Evolutionary conservation across 108 stramenopile species (phyloP).

Genomic region (Thalassiosira profunda): DNA sequence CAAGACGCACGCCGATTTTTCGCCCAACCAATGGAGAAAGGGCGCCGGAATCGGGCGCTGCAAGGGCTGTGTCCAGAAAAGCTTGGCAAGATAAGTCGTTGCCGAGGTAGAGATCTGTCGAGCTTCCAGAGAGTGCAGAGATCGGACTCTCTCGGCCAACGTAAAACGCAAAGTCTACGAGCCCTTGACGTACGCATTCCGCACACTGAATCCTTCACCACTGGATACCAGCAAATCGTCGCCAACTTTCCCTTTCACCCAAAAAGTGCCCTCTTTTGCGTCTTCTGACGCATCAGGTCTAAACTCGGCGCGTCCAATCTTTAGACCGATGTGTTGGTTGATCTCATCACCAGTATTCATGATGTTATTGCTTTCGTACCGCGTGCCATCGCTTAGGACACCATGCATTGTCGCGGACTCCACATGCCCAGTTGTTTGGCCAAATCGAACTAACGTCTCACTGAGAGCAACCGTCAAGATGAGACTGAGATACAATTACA

Average conservation of each 20-base stretch:
- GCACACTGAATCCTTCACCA: slow-evolving; percentile 71
- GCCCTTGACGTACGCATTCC: slow-evolving; percentile 35
- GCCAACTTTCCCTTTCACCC: slow-evolving; percentile 55
- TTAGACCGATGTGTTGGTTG: slow-evolving; percentile 6
- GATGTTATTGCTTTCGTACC: slow-evolving; percentile 58
- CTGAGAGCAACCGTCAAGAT: slow-evolving; percentile 50
- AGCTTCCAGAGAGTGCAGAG: no score
- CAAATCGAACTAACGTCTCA: slow-evolving; percentile 65
- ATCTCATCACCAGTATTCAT: slow-evolving; percentile 18
- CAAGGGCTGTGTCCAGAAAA: slow-evolving; percentile 9
- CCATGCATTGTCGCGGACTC: slow-evolving; percentile 60
- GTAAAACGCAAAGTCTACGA: not conserved
- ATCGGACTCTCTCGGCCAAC: not conserved
- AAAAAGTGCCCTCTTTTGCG: slow-evolving; percentile 47
- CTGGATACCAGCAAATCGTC: slow-evolving; percentile 55
- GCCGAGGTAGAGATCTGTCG: no score
- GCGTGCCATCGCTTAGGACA: slow-evolving; percentile 67
- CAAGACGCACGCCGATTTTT: slow-evolving; percentile 3
- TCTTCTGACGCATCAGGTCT: slow-evolving; percentile 38
- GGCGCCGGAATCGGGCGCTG: slow-evolving; percentile 9
- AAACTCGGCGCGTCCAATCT: slow-evolving; percentile 14
- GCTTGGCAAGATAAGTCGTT: no score
- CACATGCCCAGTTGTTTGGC: slow-evolving; percentile 12
- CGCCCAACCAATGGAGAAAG: slow-evolving; percentile 18
- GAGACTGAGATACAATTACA: not conserved